These are phyloP conservation scores for Gossypium australe DNA, from an alignment of 345 rosid species.

Conservation along the genomic window DNA sequence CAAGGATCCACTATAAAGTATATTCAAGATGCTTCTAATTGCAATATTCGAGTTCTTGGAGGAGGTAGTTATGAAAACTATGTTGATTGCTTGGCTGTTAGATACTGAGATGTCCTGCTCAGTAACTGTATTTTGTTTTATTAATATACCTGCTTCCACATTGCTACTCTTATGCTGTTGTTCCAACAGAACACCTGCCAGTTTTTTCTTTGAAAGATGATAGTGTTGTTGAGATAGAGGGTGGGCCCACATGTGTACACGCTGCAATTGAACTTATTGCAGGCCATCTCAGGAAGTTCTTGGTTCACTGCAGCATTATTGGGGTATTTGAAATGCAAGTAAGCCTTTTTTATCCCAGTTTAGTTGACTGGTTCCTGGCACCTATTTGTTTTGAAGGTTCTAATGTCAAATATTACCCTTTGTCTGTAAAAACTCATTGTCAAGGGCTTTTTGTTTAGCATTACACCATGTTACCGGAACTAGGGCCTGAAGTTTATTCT, in stretches of 20 bases:
- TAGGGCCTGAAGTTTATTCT: neutral
- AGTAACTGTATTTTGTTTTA: neutral
- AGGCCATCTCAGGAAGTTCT: slow-evolving; percentile 30
- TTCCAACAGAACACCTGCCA: slow-evolving; percentile 29
- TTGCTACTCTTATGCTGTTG: neutral
- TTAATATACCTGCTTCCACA: neutral
- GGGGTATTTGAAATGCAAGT: slow-evolving; percentile 34
- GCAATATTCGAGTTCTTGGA: slow-evolving; percentile 32
- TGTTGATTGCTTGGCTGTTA: neutral
- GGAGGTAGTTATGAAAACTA: slow-evolving; percentile 20
- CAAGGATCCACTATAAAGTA: slow-evolving; percentile 40
- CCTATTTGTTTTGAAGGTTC: neutral
- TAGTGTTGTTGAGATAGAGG: slow-evolving; percentile 32
- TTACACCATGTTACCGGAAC: neutral
- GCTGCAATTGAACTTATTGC: slow-evolving; percentile 36
- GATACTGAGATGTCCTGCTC: neutral
- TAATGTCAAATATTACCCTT: neutral
- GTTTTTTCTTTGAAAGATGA: slow-evolving; percentile 38
- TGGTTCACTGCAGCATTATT: slow-evolving; percentile 32
- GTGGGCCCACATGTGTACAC: slow-evolving; percentile 29
- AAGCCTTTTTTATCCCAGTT: slow-evolving; percentile 4
- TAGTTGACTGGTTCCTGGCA: neutral
- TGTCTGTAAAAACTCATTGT: neutral
- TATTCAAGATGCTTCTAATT: slow-evolving; percentile 33
- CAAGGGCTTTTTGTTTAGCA: neutral